Evolutionary conservation across 495 filamentous ascomycete species (phyloP), one percentile per base, ranked within the genome.

Genomic region (Podospora appendiculata): DNA sequence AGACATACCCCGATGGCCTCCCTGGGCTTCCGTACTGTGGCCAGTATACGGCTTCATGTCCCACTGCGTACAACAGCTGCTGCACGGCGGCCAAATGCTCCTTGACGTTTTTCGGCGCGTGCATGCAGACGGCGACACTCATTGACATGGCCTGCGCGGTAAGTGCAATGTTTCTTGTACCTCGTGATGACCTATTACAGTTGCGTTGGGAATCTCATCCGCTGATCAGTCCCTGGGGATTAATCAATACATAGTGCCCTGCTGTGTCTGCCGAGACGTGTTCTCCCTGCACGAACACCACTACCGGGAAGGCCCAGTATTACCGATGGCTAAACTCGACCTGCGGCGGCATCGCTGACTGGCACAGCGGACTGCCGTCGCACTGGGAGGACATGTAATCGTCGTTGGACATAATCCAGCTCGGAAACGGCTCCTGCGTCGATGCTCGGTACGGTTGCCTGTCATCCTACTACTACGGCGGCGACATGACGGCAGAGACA

Each of bases 281-380:
- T 25, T 25, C 25, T 5, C 33, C 16, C 47, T 48, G 47, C 47
- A 6, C 6, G 1, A 38, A 18, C 3, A 40, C 34, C 35, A 18
- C 47, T 4, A 5, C 47, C 34, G 47, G 40, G 7, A 13, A 35
- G 10, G 47, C 47, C 9, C 32, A 35, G 16, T 35, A 35, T n/a
- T 18, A 48, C 17, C 47, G 34, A 34, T 48, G 47, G 47, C 35
- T 48, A 10, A 48, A 48, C 47, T 16, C 40, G 47, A 48, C 47
- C 10, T 48, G 47, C 47, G 47, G 47, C 35, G 34, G 6, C 32
- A 8, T 48, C 5, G 13, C 10, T 7, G 34, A 12, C 16, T 48
- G 47, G 47, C 3, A 48, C 32, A 35, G 47, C 47, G 25, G 25
- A 5, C 17, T 48, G 10, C 47, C 47, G 4, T 12, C 17, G 1